A percentile compares a stretch with the other conserved stretches of the same genome.
These are phyloP conservation scores for Flueggea neowawraea DNA, from an alignment of 441 rosid species.

Conservation along the genomic window DNA sequence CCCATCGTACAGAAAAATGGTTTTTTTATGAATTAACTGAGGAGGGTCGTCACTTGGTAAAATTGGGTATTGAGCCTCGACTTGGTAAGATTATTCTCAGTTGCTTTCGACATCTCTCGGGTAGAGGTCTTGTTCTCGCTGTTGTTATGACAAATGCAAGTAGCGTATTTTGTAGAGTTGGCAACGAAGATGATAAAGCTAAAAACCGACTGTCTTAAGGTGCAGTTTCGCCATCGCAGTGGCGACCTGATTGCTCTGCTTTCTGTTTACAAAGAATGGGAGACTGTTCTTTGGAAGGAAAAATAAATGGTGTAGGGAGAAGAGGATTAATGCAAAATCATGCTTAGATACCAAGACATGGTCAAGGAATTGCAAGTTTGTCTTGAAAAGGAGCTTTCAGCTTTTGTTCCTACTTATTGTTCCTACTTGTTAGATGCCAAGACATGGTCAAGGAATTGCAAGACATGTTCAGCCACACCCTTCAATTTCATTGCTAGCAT, in stretches of 20 bases:
- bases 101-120: conserved; percentile 46
- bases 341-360: conserved; percentile 85
- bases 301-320: conserved; percentile 93
- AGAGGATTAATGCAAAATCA: conserved; percentile 92
- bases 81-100: conserved; percentile 78
- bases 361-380: conserved; percentile 67
- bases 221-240: conserved; percentile 70
- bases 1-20: conserved; percentile 38
- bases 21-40: conserved; percentile 49
- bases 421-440: conserved; percentile 64
- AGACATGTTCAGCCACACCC: conserved; percentile 82
- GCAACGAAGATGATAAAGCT: conserved; percentile 61
- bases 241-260: conserved; percentile 92
- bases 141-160: conserved; percentile 91
- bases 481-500: conserved; percentile 75
- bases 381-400: conserved; percentile 57
- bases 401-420: conserved; percentile 59
- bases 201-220: conserved; percentile 83
- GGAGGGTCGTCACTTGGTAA: conserved; percentile 61
- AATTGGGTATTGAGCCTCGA: conserved; percentile 87
- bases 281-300: conserved; percentile 39
- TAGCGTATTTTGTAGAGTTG: conserved; percentile 91
- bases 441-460: no score
- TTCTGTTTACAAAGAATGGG: conserved; percentile 84
- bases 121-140: conserved; percentile 86